Conservation (phyloP, 2,329 filamentous ascomycete genomes). For the Neurospora sp. region DNA sequence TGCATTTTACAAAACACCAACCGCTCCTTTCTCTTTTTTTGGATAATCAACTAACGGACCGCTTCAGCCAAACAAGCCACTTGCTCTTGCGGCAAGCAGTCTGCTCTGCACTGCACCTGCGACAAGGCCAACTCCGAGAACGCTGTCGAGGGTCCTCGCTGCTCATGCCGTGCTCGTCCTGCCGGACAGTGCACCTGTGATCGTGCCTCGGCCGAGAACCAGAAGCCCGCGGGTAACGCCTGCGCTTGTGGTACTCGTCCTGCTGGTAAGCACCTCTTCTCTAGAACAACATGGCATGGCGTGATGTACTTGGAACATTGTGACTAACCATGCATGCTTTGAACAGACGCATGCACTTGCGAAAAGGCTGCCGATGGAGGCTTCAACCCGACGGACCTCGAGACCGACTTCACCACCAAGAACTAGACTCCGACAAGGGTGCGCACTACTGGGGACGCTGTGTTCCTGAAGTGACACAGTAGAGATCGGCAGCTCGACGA, state of each 20-base stretch:
- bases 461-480: neutral
- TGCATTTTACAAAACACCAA: neutral
- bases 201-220: constrained; percentile 60
- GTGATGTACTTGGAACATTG: neutral
- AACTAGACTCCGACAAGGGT: constrained; percentile 22
- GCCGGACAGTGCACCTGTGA: constrained; percentile 77
- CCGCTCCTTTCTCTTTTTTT: neutral
- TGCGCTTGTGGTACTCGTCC: constrained; percentile 73
- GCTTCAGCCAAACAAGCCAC: constrained; percentile 49
- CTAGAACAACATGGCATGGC: neutral
- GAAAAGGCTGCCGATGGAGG: constrained; percentile 58
- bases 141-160: constrained; percentile 58
- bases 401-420: constrained; percentile 82
- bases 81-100: constrained; percentile 85
- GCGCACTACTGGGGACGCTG: neutral
- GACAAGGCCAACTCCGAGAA: constrained; percentile 70
- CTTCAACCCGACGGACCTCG: constrained; percentile 49
- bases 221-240: constrained; percentile 43
- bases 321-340: neutral
- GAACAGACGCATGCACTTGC: constrained; percentile 64
- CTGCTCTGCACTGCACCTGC: constrained; percentile 79
- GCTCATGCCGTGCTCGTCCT: constrained; percentile 73
- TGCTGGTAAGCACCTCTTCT: constrained; percentile 42
- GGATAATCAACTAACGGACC: neutral
- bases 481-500: constrained; percentile 5